Evolutionary conservation across 1,284 basidiomycete species (phyloP).

Genomic region (Leccinum angustisporum): DNA sequence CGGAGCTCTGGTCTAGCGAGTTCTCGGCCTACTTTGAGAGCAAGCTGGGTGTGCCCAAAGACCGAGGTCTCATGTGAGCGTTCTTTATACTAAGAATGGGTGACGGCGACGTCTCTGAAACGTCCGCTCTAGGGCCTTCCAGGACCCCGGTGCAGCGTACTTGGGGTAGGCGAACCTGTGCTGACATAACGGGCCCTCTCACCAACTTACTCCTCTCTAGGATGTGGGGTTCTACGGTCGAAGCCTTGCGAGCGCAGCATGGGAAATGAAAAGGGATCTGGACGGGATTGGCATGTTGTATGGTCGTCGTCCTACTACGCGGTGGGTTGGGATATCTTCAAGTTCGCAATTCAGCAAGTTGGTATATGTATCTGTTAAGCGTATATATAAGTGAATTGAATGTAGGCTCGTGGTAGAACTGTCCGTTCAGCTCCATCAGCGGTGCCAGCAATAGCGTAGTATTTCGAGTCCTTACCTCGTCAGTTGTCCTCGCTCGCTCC

Average conservation of each 20-base stretch:
- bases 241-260: slow-evolving; percentile 8
- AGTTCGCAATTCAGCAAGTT: not conserved
- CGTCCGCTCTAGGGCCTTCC: slow-evolving; percentile 50
- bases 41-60: slow-evolving; percentile 47
- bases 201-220: slow-evolving; percentile 10
- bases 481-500: not conserved
- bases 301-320: not conserved
- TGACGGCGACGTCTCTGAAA: slow-evolving; percentile 48
- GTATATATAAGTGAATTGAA: slow-evolving; percentile 5
- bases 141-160: slow-evolving; percentile 56
- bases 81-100: not conserved
- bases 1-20: slow-evolving; percentile 52
- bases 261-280: not conserved
- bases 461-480: not conserved
- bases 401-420: not conserved
- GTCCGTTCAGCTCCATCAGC: not conserved
- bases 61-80: slow-evolving; percentile 56
- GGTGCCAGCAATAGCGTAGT: not conserved
- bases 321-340: not conserved
- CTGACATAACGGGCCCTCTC: not conserved
- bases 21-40: slow-evolving; percentile 55
- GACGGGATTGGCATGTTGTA: not conserved
- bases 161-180: slow-evolving; percentile 45
- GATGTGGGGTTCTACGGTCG: slow-evolving; percentile 12
- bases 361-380: not conserved